Conservation (phyloP, 75 land plant genomes). For the Pinus albicaulis region DNA sequence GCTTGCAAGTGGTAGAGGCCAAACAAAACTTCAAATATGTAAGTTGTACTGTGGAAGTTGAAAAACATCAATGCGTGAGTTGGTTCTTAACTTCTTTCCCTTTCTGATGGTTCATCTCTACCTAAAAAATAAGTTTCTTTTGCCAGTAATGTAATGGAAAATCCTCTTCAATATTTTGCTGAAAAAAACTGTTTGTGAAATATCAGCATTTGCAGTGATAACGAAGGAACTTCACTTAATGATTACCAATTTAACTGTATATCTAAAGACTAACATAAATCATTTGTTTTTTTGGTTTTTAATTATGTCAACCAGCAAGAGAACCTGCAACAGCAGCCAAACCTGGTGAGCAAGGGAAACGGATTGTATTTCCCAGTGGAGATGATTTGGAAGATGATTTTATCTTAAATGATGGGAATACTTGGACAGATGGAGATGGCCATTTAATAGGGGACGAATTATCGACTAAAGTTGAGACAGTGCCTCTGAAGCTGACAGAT, state of each 20-base stretch:
- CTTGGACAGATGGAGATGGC: no score
- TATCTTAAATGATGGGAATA: neutral
- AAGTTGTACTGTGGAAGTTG: constrained; percentile 14
- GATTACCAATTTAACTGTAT: neutral
- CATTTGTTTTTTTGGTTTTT: neutral
- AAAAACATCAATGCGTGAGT: neutral
- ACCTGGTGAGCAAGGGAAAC: constrained; percentile 26
- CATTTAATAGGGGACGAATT: neutral
- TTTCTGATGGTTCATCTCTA: neutral
- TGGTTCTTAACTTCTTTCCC: no score
- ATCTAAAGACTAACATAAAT: neutral
- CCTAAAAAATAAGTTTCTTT: neutral
- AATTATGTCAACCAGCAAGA: constrained; percentile 18
- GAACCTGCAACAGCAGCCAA: constrained; percentile 27
- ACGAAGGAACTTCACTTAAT: neutral
- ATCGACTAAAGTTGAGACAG: constrained; percentile 4
- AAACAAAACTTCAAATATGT: constrained; percentile 39
- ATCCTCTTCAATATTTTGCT: neutral
- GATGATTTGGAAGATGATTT: constrained; percentile 99
- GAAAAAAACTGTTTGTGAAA: neutral
- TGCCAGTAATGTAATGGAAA: neutral
- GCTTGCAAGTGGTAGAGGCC: constrained; percentile 13
- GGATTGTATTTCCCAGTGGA: constrained; percentile 71
- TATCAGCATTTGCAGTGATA: neutral
- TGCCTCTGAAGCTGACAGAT: neutral